Percentiles rank a stretch among this genome's conserved stretches.
phyloP scores from a whole-genome alignment of 148 eudicot species.

The Rhododendron simsii region DNA sequence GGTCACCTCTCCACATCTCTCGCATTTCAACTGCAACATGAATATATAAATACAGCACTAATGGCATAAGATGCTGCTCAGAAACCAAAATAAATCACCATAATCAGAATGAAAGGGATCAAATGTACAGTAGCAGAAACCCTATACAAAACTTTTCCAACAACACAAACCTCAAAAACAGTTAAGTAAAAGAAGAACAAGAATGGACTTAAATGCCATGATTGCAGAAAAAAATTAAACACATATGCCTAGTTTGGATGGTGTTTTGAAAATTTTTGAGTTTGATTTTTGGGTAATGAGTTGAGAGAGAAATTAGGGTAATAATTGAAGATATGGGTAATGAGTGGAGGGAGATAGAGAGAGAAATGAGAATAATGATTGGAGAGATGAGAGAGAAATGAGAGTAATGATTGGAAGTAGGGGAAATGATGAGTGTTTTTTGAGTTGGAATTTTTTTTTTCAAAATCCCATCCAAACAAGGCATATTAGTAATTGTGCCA shows the following conservation, averaged over 20 bases:
- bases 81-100: constrained; percentile 2
- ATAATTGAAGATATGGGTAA: too few relatives aligned
- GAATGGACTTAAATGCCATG: neutral
- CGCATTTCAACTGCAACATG: constrained; percentile 65
- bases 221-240: neutral
- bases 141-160: neutral
- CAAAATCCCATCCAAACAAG: too few relatives aligned
- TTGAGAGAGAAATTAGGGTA: too few relatives aligned
- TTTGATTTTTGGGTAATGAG: too few relatives aligned
- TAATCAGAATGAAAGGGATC: neutral
- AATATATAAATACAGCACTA: neutral
- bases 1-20: constrained; percentile 78
- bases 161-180: neutral
- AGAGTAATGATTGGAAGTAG: too few relatives aligned
- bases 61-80: neutral
- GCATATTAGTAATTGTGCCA: neutral
- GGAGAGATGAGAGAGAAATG: too few relatives aligned
- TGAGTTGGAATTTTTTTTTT: too few relatives aligned
- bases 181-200: neutral
- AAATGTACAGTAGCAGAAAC: neutral
- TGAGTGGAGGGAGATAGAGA: too few relatives aligned
- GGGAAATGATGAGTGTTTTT: too few relatives aligned
- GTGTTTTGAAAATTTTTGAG: too few relatives aligned
- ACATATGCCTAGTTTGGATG: neutral
- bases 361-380: too few relatives aligned